Conservation (phyloP, 2,329 filamentous ascomycete species). For the Fusarium ramigenum region DNA sequence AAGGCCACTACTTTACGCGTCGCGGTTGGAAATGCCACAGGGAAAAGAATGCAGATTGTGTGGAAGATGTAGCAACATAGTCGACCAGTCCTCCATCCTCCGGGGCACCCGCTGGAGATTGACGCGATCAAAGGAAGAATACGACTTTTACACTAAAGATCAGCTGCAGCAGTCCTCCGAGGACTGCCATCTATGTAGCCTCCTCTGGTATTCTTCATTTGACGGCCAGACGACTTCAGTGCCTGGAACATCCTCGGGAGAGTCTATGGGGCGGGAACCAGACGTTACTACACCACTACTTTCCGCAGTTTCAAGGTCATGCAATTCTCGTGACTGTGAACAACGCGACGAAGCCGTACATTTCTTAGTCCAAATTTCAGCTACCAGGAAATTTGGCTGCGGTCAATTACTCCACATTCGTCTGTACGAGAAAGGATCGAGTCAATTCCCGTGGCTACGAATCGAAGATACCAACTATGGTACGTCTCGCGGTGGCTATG, state of each 20-base stretch:
- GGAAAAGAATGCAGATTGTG: neutral
- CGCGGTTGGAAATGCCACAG: neutral
- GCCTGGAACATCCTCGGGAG: fast-evolving
- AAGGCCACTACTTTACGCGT: neutral
- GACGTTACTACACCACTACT: neutral
- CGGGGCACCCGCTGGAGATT: neutral
- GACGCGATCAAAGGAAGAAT: neutral
- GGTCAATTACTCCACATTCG: fast-evolving
- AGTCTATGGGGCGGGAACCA: fast-evolving
- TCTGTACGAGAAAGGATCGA: fast-evolving
- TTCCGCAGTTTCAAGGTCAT: fast-evolving
- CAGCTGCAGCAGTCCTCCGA: neutral
- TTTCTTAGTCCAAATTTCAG: neutral
- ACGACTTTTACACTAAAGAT: neutral
- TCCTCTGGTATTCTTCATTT: neutral
- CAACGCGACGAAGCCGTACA: neutral
- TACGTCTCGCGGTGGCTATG: no score
- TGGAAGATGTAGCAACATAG: neutral
- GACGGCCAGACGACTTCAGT: fast-evolving
- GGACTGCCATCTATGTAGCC: neutral
- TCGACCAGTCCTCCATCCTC: neutral
- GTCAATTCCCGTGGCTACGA: fast-evolving
- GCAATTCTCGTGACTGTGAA: fast-evolving
- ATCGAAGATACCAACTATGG: neutral
- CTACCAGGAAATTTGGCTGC: neutral